Conservation (phyloP, 108 stramenopile genomes). For the Nannochloropsis salina region DNA sequence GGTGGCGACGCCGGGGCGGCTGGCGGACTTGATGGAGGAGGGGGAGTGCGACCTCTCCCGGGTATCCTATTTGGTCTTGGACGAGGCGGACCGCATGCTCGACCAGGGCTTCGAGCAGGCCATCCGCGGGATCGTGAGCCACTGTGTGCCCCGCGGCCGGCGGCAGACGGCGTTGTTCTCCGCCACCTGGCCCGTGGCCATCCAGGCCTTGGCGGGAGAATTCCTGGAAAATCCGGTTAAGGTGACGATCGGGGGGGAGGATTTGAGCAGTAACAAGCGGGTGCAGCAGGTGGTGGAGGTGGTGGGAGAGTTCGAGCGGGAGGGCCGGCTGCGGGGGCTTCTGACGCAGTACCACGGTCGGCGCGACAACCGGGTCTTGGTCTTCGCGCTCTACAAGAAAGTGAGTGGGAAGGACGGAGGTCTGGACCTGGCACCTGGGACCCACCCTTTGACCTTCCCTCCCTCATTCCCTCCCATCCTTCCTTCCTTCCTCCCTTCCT, state of each 20-base stretch:
- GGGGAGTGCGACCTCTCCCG: slow-evolving; percentile 64
- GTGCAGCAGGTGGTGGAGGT: slow-evolving; percentile 89
- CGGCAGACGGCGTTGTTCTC: slow-evolving; percentile 95
- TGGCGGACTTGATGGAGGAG: slow-evolving; percentile 87
- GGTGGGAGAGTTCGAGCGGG: slow-evolving; percentile 77
- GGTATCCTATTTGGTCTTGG: slow-evolving; percentile 68
- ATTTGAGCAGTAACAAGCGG: slow-evolving; percentile 84
- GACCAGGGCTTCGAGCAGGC: slow-evolving; percentile 58
- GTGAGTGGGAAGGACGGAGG: background rate
- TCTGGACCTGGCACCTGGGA: no score
- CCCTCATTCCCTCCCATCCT: background rate
- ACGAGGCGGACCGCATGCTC: slow-evolving; percentile 91
- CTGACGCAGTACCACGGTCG: slow-evolving; percentile 64
- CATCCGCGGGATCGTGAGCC: slow-evolving; percentile 28
- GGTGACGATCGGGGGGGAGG: slow-evolving; percentile 68
- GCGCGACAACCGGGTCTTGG: slow-evolving; percentile 68
- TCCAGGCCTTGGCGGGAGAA: slow-evolving; percentile 81
- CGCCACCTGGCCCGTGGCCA: slow-evolving; percentile 93
- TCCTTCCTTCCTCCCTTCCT: background rate
- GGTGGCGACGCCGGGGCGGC: slow-evolving; percentile 93
- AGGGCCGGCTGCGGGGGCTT: slow-evolving; percentile 65
- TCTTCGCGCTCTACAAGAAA: slow-evolving; percentile 97
- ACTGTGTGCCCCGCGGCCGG: slow-evolving; percentile 45
- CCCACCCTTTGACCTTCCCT: background rate
- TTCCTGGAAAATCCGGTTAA: slow-evolving; percentile 73